Base-by-base conservation (phyloP, 1,284 basidiomycete genomes). In the Cutaneotrichosporon mucoides region DNA sequence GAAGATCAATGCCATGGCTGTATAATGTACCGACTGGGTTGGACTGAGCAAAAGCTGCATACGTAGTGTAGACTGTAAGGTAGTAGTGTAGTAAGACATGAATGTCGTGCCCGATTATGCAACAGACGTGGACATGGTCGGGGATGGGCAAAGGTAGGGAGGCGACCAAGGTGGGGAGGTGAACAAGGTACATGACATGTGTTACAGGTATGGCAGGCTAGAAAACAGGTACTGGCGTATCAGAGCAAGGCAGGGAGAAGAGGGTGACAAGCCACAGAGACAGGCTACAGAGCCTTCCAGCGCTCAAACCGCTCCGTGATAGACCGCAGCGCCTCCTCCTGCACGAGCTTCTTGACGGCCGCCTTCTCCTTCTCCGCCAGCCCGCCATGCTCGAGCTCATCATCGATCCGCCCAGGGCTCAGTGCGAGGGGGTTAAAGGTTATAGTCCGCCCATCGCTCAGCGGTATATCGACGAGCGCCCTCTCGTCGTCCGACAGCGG, bases 1-100 rank as follows among this genome's bases (percentile, higher is more conserved):
- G 57, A 58, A 73, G 56, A 79, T 81, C 66, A 73, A 74, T 16
- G 62, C 66, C 33, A 68, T 75, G 60, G 64, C 63, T 45, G 58
- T 67, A 13, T 73, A 64, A 12, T 48, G 46, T 48, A 48, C 35
- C 46, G 24, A 24, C 24, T 24, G 24, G 24, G 24, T 24, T 24
- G 33, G 46, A 33, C 44, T 54, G 51, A 44, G 46, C 9, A 40
- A 40, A 40, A 40, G 38, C 38, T 9, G 38, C 38, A 40, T 40
- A 40, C 38, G 38, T 40, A 40, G 38, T 40, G 38, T 53, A 40
- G 40, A 12, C 38, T 24, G 38, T 52, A 52, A 15, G 12, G 50
- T 52, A 33, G 37, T 40, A 40, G 7, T 36, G 35, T 48, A 49
- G 43, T 13, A 44, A 13, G 16, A 44, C 12, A 44, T 44, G 43